Conservation (phyloP, 2,329 filamentous ascomycete species). For the Diaporthe aspalathi region DNA sequence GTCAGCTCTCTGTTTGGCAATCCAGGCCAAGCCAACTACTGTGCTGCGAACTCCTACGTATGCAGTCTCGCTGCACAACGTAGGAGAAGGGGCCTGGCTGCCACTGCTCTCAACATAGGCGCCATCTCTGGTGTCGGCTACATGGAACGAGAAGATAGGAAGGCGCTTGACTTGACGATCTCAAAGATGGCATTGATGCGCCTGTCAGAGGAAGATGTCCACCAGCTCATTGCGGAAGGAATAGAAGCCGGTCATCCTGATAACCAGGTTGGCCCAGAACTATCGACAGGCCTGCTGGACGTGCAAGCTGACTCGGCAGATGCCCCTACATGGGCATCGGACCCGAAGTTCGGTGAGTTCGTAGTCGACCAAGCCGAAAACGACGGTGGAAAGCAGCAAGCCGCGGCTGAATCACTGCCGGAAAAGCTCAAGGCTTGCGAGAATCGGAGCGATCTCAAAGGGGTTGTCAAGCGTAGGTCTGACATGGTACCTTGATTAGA, state of each 20-base stretch:
- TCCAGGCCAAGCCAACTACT: constrained; percentile 57
- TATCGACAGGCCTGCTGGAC: constrained; percentile 38
- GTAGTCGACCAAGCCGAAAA: constrained; percentile 28
- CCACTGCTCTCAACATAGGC: constrained; percentile 37
- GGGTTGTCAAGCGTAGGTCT: background rate
- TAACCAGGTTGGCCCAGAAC: constrained; percentile 38
- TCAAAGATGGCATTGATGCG: constrained; percentile 31
- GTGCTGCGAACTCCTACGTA: constrained; percentile 51
- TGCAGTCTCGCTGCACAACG: constrained; percentile 38
- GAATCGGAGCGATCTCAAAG: background rate
- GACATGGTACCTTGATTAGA: fast-evolving
- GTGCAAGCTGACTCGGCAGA: constrained; percentile 19
- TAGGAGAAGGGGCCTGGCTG: constrained; percentile 36
- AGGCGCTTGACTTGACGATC: constrained; percentile 32
- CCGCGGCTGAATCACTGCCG: background rate
- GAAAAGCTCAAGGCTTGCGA: background rate
- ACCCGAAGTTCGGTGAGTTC: constrained; percentile 40
- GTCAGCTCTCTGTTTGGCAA: constrained; percentile 57
- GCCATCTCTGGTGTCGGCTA: constrained; percentile 42
- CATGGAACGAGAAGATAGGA: constrained; percentile 34
- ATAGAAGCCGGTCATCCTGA: constrained; percentile 43
- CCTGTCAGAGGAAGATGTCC: constrained; percentile 52
- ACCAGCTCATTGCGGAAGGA: constrained; percentile 55
- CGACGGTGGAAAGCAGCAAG: background rate
- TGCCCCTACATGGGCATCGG: constrained; percentile 35